A percentile compares a stretch with the other conserved stretches of the same genome.
Evolutionary conservation across 306 rosid species (phyloP).

Genomic region (Castanea sativa): DNA sequence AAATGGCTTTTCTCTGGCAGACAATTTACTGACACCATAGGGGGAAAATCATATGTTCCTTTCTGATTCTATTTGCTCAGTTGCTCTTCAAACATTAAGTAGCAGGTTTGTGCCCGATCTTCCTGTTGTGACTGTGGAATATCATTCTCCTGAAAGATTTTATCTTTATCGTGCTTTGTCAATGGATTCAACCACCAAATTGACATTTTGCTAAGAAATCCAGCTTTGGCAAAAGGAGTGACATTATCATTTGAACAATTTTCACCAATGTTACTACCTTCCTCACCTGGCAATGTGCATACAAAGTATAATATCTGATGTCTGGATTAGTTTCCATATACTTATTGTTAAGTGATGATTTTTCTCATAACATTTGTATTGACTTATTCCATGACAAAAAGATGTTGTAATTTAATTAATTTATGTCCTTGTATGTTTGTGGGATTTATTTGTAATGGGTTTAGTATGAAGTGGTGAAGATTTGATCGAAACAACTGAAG

Average conservation of each 20-base stretch:
- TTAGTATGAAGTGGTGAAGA: too few relatives aligned
- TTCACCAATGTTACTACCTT: not conserved
- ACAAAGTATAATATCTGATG: not conserved
- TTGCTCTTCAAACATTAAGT: slow-evolving; percentile 32
- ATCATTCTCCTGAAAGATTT: slow-evolving; percentile 13
- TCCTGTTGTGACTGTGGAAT: slow-evolving; percentile 14
- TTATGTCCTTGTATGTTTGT: too few relatives aligned
- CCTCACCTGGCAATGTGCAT: slow-evolving; percentile 5
- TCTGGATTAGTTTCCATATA: not conserved
- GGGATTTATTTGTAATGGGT: too few relatives aligned
- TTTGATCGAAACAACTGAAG: too few relatives aligned
- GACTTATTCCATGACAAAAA: too few relatives aligned
- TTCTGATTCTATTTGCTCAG: slow-evolving; percentile 30
- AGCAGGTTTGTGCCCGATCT: slow-evolving; percentile 45
- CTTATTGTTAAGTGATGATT: not conserved
- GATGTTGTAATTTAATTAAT: too few relatives aligned
- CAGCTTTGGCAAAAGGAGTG: slow-evolving; percentile 21
- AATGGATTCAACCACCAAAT: slow-evolving; percentile 37
- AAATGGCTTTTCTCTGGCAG: slow-evolving; percentile 71
- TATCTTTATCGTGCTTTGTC: slow-evolving; percentile 25
- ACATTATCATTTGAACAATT: slow-evolving; percentile 5
- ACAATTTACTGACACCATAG: slow-evolving; percentile 37
- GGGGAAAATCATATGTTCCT: slow-evolving; percentile 29
- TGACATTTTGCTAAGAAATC: slow-evolving; percentile 6
- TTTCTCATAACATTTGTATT: too few relatives aligned